Evolutionary conservation across 345 rosid genomes (phyloP), one percentile per base, ranked within the genome.

Genomic region (Draba incana): DNA sequence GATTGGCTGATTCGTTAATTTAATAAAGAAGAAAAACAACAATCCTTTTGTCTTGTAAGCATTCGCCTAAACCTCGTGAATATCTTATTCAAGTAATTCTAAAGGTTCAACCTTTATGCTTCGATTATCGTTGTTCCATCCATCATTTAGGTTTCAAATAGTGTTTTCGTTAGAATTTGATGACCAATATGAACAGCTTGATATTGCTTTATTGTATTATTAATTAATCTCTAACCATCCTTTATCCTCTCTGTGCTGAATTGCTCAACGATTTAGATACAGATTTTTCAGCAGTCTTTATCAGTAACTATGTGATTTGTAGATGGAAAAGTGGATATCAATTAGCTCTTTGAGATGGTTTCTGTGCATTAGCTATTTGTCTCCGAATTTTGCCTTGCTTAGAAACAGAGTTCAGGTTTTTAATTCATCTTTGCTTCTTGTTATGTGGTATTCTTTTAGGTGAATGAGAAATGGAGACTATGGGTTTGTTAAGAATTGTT

Each of bases 381-480:
- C 20, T 20, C 20, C 20, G 20, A 20, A 20, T 20, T 20, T 20
- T 20, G 20, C 20, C 20, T 20, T 20, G 20, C 20, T 20, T 20
- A 20, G 20, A 20, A 20, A 20, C 20, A 20, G 20, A 20, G 20
- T 20, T 20, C 20, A 20, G 20, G 20, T 20, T 20, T 20, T 20
- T 20, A 20, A 20, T 20, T 20, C 28, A 25, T 65, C 48, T 38
- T 31, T 46, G 28, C 27, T 50, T 10, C 38, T 65, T 38, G 37
- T 50, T 41, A 6, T 42, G 33, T 43, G 49, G 23, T 6, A 15
- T 66, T 45, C 44, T 1, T 8, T 24, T 65, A 84, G 86, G 79
- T 60, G 71, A 68, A 91, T 88, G 97, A 68, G 69, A 88, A 83
- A 90, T 88, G 97, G 92, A 90, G 81, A 43, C 20, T 6, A 43